Evolutionary conservation across 306 rosid genomes (phyloP).

Genomic region (Hippophae tibetana): DNA sequence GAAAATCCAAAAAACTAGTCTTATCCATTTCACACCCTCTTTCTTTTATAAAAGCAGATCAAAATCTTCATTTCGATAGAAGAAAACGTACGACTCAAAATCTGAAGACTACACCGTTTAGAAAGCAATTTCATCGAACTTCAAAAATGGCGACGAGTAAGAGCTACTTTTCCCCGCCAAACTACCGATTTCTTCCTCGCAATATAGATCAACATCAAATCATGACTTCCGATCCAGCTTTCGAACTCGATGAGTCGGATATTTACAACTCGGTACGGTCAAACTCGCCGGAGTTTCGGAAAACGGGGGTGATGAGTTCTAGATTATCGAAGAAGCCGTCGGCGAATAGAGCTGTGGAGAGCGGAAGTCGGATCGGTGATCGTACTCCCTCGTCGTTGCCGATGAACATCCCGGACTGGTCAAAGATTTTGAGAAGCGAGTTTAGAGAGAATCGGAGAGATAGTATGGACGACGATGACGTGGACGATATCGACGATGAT

Average conservation of each 20-base stretch:
- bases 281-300: conserved; percentile 55
- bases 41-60: conserved; percentile 44
- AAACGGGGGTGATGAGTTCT: conserved; percentile 16
- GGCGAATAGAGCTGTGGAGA: conserved; percentile 14
- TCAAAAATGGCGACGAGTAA: conserved; percentile 53
- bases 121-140: background rate
- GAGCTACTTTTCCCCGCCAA: conserved; percentile 31
- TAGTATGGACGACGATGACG: conserved; percentile 12
- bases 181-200: conserved; percentile 44
- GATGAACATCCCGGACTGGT: conserved; percentile 80
- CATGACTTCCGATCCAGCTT: conserved; percentile 34
- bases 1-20: conserved; percentile 22
- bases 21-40: conserved; percentile 40
- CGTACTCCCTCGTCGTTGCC: conserved; percentile 46
- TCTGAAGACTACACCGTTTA: background rate
- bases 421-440: conserved; percentile 67
- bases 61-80: conserved; percentile 5
- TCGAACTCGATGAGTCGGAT: conserved; percentile 75
- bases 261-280: conserved; percentile 44
- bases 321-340: conserved; percentile 25
- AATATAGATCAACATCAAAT: conserved; percentile 23
- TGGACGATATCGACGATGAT: conserved; percentile 18
- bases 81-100: conserved; percentile 2
- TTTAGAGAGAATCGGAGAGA: conserved; percentile 37
- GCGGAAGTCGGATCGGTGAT: conserved; percentile 22